A percentile compares a stretch with the other conserved stretches of the same genome.
Conservation (phyloP, 2,329 filamentous ascomycete genomes). For the Trichoderma koningii region DNA sequence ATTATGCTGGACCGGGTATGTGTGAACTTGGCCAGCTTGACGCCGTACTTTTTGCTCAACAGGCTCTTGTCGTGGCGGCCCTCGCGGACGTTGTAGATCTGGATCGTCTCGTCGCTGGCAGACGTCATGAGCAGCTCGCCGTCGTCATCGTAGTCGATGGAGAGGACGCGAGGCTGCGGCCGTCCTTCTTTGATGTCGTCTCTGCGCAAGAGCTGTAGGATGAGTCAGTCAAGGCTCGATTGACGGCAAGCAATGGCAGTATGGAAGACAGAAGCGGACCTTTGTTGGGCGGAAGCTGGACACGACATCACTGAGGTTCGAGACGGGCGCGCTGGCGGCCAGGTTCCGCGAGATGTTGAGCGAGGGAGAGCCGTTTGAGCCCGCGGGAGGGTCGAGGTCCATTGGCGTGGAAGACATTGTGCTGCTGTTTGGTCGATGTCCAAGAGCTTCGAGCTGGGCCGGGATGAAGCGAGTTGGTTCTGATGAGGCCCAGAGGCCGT, state of each 20-base stretch:
- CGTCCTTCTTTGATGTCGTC: conserved; percentile 56
- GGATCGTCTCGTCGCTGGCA: conserved; percentile 90
- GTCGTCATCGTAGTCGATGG: conserved; percentile 93
- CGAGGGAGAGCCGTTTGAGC: conserved; percentile 46
- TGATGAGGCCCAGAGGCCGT: conserved; percentile 5
- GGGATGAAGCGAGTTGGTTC: background rate
- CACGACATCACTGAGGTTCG: conserved; percentile 77
- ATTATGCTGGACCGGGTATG: conserved; percentile 89
- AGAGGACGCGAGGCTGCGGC: conserved; percentile 69
- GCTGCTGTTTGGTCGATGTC: conserved; percentile 32
- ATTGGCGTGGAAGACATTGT: conserved; percentile 58
- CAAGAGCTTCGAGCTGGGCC: background rate
- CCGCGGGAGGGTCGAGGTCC: conserved; percentile 54
- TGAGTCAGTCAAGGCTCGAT: background rate
- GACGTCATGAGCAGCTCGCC: conserved; percentile 91
- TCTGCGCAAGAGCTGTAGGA: conserved; percentile 56
- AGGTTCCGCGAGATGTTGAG: conserved; percentile 54
- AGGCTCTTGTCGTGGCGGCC: conserved; percentile 87
- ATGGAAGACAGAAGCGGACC: conserved; percentile 49
- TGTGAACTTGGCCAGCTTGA: conserved; percentile 90
- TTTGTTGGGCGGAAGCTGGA: conserved; percentile 76
- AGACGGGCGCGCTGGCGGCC: conserved; percentile 49
- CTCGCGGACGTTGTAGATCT: conserved; percentile 91
- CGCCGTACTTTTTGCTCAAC: conserved; percentile 95
- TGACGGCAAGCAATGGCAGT: background rate